Evolutionary conservation across 2,329 filamentous ascomycete genomes (phyloP), one percentile per base, ranked within the genome.

Genomic region (Atkinsonella hypoxylon): DNA sequence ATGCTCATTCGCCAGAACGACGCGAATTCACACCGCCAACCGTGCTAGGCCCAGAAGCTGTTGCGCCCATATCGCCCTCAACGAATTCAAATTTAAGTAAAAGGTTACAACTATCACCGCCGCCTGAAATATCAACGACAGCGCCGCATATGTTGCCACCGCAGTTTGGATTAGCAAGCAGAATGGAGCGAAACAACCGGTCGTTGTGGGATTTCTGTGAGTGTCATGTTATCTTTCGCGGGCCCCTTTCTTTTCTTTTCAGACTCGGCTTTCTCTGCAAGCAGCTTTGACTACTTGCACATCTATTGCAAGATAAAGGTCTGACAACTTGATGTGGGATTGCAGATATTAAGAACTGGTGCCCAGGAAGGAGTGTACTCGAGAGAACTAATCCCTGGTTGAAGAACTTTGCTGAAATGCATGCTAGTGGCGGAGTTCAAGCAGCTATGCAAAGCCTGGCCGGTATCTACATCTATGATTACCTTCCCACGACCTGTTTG

Each of bases 381-480:
- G 51, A 50, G 4, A 62, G 58, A 18, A 67, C 67, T n/a, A 70
- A 70, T 51, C 58, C 67, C 2, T 70, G 67, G 67, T 53, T 69
- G n/a, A 60, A 58, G 9, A 65, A 70, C 43, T 67, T 70, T 47
- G 65, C 64, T 12, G 57, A 59, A 12, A 67, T 69, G 64, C 62
- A 65, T 15, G 56, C 61, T n/a, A 61, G 59, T 30, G 53, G 56
- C 11, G 65, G 65, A 17, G 63, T 70, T 7, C 55, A 59, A 3
- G 57, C 60, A 30, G 67, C 67, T 6, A 67, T 70, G 8, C 63
- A 67, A 42, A 66, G 66, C 15, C 58, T 70, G 2, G 66, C 67
- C 2, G 67, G 66, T 4, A 62, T 68, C 1, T 70, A 70, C 36
- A 64, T 70, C 6, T 67, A 68, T 49, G 67, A 70, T 49, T 70